Evolutionary conservation across 2,329 filamentous ascomycete species (phyloP).

Genomic region (Penicillium sp.): DNA sequence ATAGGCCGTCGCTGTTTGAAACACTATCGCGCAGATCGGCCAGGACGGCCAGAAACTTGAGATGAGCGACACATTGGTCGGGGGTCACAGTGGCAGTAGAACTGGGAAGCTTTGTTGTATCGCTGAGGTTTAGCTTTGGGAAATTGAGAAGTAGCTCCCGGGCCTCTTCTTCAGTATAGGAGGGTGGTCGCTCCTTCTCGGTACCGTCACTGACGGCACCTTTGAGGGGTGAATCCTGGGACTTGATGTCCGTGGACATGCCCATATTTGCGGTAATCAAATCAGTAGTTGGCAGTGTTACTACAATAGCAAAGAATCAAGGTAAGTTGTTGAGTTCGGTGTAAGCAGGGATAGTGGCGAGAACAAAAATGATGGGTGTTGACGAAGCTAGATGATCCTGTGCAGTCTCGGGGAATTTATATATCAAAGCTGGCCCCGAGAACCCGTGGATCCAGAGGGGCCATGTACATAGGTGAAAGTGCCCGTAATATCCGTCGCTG

Average conservation of each 20-base stretch:
- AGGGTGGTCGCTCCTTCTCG: constrained; percentile 16
- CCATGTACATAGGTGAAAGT: not conserved
- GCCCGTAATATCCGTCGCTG: not conserved
- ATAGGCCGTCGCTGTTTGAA: constrained; percentile 69
- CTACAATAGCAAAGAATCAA: not conserved
- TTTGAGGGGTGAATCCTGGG: constrained; percentile 11
- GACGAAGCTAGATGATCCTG: constrained; percentile 3
- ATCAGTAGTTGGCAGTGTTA: not conserved
- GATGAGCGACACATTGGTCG: constrained; percentile 70
- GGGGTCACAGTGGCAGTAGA: constrained; percentile 34
- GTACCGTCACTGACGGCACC: not conserved
- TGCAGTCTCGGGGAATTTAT: not conserved
- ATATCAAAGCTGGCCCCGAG: not conserved
- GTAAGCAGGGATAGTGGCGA: not conserved
- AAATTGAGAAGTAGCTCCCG: constrained; percentile 20
- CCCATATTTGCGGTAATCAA: constrained; percentile 13
- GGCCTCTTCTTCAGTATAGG: constrained; percentile 14
- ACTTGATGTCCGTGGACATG: constrained; percentile 12
- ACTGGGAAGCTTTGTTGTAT: not conserved
- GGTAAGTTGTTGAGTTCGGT: not conserved
- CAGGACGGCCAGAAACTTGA: constrained; percentile 73
- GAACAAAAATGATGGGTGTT: not conserved
- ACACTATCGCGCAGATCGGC: constrained; percentile 69
- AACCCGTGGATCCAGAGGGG: not conserved
- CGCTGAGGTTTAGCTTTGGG: constrained; percentile 30